These are phyloP conservation scores for Calonectria pseudoturangicola DNA, from an alignment of 2,329 filamentous ascomycete genomes.

Conservation along the genomic window DNA sequence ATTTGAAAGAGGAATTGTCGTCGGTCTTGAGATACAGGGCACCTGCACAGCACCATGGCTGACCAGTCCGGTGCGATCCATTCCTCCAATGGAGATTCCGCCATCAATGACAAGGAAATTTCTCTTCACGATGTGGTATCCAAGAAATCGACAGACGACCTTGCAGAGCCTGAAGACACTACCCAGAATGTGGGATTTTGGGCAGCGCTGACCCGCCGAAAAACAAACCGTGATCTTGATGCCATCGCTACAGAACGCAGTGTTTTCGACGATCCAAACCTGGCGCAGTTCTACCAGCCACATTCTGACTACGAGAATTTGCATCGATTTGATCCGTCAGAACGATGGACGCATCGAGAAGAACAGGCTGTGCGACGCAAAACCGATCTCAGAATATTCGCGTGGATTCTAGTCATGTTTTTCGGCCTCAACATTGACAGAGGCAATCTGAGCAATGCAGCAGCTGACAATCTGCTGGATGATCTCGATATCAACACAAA, in stretches of 20 bases:
- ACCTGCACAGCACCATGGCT: neutral
- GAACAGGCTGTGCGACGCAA: slow-evolving; percentile 59
- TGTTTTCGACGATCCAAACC: slow-evolving; percentile 23
- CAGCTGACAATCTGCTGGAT: slow-evolving; percentile 63
- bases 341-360: slow-evolving; percentile 61
- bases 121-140: slow-evolving; percentile 12
- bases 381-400: slow-evolving; percentile 70
- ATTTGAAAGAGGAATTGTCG: neutral
- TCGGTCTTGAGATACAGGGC: neutral
- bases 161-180: slow-evolving; percentile 26
- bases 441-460: slow-evolving; percentile 58
- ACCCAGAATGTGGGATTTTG: slow-evolving; percentile 23
- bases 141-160: slow-evolving; percentile 4
- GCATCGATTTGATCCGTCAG: slow-evolving; percentile 61
- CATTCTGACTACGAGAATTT: slow-evolving; percentile 55
- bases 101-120: neutral
- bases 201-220: slow-evolving; percentile 1
- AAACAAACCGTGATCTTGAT: neutral
- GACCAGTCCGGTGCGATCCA: neutral
- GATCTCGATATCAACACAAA: slow-evolving; percentile 60
- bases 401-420: slow-evolving; percentile 72
- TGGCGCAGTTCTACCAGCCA: slow-evolving; percentile 31
- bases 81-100: too few species aligned
- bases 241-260: slow-evolving; percentile 28
- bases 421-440: slow-evolving; percentile 67